Base-by-base conservation (phyloP, 73 alveolate species). In the Paramecium caudatum region DNA sequence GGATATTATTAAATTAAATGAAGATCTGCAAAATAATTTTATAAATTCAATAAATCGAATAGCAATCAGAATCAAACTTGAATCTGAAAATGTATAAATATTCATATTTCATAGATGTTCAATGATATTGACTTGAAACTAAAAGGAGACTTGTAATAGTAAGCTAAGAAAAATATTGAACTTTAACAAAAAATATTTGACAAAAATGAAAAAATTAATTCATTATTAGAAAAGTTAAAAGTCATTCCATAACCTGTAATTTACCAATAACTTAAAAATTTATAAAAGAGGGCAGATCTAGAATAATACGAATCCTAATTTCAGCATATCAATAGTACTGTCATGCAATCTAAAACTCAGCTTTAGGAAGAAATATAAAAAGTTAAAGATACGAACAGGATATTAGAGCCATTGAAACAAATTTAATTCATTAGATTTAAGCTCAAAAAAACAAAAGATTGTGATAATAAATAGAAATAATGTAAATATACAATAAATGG, bases 161-260 rank as follows among this genome's bases (percentile, higher is more conserved):
- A 55, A 5, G 80, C 23, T 3, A 9, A 16, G 30, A 55, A 9
- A 10, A 55, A 55, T 55, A 0, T 55, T 12, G 1, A 1, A 2
- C 80, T 55, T 19, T 21, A 55, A 21, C 23, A 23, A 23, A 55
- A 23, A 23, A 55, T 55, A 10, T 17, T 43, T 9, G 80, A 55
- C 12, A 55, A 55, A 23, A 55, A 55, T 21, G 80, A 55, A 23
- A 55, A 55, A 27, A 55, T 55, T 1, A 55, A 55, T 55, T 55
- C 45, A 9, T 25, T 55, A 23, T 10, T 55, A 5, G 80, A 55
- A 55, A 19, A 25, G 16, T 55, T 55, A 10, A 2, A 55, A 55
- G 23, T 17, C 1, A 55, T 27, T 27, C 80, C 80, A 0, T 16
- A 37, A 0, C n/a, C 80, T 3, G 80, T 15, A 10, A 55, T 55